Evolutionary conservation across 306 rosid species (phyloP), one percentile per base, ranked within the genome.

Genomic region (Malus sylvestris): DNA sequence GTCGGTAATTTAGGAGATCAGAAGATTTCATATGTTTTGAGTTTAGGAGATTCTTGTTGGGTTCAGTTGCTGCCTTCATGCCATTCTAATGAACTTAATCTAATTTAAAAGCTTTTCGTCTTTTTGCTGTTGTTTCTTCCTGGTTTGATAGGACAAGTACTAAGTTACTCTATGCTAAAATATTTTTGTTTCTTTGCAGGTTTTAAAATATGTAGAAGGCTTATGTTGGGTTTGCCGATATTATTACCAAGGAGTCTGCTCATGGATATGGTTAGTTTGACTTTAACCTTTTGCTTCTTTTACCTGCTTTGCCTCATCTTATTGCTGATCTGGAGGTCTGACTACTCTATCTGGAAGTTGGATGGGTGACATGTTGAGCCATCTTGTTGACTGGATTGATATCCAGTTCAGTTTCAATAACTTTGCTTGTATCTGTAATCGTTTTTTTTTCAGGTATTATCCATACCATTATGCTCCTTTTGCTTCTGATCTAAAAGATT

Each of bases 381-480:
- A 33, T 4, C 33, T 8, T 49, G 19, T 51, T 49, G 7, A 65
- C 51, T 22, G 71, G 9, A 46, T 52, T 22, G 33, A 33, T 58
- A 49, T 27, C 23, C 40, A 1, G 25, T 65, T 23, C 12, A n/a
- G 22, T 53, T 67, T 66, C 74, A 65, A 22, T 80, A 72, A 78
- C 75, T 46, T 76, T 73, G 77, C 42, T 38, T 81, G 71, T 73
- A 23, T 32, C 38, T 67, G 9, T 80, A 51, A 25, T 82, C 66
- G 65, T 76, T 46, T 79, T 89, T 76, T 46, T 82, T 79, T 76
- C 91, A 95, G 99, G 99, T 95, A 88, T 81, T 95, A 95, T 76
- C 99, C 99, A 22, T 92, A 90, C 79, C 99, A 95, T 77, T 95
- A 95, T 88, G 94, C 98, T 70, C 98, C 98, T 83, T 95, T 95